Evolutionary conservation across 371 early-diverging fungal species (phyloP).

Genomic region (Mortierella sp.): DNA sequence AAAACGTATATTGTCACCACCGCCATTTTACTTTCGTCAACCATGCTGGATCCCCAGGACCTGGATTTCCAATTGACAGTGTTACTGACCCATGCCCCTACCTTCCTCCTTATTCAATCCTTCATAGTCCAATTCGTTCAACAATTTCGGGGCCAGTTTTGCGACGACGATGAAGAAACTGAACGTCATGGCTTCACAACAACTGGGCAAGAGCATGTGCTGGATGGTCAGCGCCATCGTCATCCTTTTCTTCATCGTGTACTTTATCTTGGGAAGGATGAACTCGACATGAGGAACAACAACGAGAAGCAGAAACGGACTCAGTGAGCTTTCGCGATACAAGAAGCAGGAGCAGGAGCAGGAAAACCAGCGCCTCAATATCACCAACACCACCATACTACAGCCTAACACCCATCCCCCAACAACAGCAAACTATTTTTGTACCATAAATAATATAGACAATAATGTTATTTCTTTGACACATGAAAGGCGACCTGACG

Average conservation of each 20-base stretch:
- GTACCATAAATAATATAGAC: conserved; percentile 1
- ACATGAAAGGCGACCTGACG: background rate
- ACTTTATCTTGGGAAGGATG: conserved; percentile 39
- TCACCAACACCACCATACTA: background rate
- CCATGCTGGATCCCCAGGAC: background rate
- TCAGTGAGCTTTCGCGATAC: background rate
- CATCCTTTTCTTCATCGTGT: conserved; percentile 52
- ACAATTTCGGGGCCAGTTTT: conserved; percentile 42
- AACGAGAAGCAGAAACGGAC: background rate
- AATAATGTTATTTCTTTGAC: background rate
- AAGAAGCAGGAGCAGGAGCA: background rate
- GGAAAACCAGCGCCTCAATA: background rate
- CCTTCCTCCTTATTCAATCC: background rate
- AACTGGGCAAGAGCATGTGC: conserved; percentile 57
- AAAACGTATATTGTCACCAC: conserved; percentile 28
- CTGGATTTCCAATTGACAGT: background rate
- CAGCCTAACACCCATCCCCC: background rate
- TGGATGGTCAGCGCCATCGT: conserved; percentile 57
- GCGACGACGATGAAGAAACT: conserved; percentile 47
- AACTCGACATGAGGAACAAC: conserved; percentile 44
- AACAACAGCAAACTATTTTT: background rate
- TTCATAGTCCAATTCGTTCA: conserved; percentile 40
- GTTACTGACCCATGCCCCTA: background rate
- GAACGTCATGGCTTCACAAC: conserved; percentile 47
- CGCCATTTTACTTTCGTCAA: background rate